Evolutionary conservation across 2,329 filamentous ascomycete genomes (phyloP).

Genomic region (Helicocarpus griseus): DNA sequence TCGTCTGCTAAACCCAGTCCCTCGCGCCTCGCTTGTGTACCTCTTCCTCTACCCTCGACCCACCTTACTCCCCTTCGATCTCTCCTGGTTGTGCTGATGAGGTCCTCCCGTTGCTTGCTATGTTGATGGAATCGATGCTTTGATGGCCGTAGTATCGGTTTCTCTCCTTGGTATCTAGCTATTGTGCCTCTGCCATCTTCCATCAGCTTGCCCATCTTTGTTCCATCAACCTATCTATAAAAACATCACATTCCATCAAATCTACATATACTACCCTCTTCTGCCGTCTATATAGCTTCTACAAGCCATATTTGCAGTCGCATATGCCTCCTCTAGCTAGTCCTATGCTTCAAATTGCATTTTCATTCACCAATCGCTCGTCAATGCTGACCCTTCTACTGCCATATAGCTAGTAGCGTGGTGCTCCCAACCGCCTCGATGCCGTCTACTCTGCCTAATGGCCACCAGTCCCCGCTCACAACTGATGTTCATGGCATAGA

Average conservation of each 20-base stretch:
- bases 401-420: conserved; percentile 36
- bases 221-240: conserved; percentile 31
- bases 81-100: neutral
- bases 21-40: conserved; percentile 2
- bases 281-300: conserved; percentile 17
- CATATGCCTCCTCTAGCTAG: conserved; percentile 21
- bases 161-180: neutral
- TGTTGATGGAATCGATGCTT: conserved; percentile 1
- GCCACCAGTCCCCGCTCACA: conserved; percentile 14
- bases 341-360: conserved; percentile 14
- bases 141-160: neutral
- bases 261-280: conserved; percentile 20
- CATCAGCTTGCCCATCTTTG: conserved; percentile 19
- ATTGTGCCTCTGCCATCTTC: conserved; percentile 7
- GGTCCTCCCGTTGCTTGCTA: neutral
- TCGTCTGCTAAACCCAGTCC: conserved; percentile 2
- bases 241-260: conserved; percentile 27
- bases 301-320: conserved; percentile 23
- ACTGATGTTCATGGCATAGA: conserved; percentile 1
- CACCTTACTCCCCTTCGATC: neutral
- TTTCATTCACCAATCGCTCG: conserved; percentile 17
- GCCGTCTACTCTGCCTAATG: conserved; percentile 23
- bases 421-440: conserved; percentile 35
- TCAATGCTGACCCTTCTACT: conserved; percentile 33
- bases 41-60: conserved; percentile 3